A percentile compares a stretch with the other conserved stretches of the same genome.
phyloP scores from a whole-genome alignment of 2,329 filamentous ascomycete genomes.

The Calcarisporium arbuscula region DNA sequence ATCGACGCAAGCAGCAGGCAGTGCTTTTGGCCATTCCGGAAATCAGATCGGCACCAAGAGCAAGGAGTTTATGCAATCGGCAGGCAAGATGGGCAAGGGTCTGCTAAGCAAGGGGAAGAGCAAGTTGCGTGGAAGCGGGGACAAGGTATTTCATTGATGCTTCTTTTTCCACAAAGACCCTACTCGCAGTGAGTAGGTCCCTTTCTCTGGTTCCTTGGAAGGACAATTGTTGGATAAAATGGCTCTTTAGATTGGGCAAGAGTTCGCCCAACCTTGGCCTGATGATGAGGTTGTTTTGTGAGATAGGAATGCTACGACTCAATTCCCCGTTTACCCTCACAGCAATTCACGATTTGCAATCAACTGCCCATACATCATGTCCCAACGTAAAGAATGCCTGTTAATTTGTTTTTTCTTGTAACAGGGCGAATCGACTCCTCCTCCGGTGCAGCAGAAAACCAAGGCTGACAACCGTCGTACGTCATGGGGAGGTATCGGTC shows the following conservation, averaged over 20 bases:
- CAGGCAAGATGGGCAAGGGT: constrained; percentile 85
- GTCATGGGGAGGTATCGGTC: constrained; percentile 38
- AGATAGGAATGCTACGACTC: constrained; percentile 36
- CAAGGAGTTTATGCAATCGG: constrained; percentile 82
- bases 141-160: constrained; percentile 80
- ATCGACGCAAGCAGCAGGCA: constrained; percentile 32
- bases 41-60: constrained; percentile 72
- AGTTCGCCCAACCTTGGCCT: constrained; percentile 12
- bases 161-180: constrained; percentile 22
- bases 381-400: constrained; percentile 19
- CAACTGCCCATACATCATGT: not conserved
- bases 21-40: constrained; percentile 46
- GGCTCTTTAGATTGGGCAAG: constrained; percentile 6
- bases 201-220: constrained; percentile 16
- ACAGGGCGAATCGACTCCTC: constrained; percentile 30
- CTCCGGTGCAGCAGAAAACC: constrained; percentile 24
- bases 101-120: constrained; percentile 85
- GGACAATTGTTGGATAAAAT: constrained; percentile 22
- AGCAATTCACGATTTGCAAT: constrained; percentile 8
- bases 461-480: constrained; percentile 33
- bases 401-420: constrained; percentile 24
- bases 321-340: constrained; percentile 19
- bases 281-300: constrained; percentile 30
- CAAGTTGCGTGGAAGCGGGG: constrained; percentile 66
- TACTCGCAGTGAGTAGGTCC: constrained; percentile 13